Evolutionary conservation across 495 filamentous ascomycete species (phyloP).

Genomic region (Penicillium daleae): DNA sequence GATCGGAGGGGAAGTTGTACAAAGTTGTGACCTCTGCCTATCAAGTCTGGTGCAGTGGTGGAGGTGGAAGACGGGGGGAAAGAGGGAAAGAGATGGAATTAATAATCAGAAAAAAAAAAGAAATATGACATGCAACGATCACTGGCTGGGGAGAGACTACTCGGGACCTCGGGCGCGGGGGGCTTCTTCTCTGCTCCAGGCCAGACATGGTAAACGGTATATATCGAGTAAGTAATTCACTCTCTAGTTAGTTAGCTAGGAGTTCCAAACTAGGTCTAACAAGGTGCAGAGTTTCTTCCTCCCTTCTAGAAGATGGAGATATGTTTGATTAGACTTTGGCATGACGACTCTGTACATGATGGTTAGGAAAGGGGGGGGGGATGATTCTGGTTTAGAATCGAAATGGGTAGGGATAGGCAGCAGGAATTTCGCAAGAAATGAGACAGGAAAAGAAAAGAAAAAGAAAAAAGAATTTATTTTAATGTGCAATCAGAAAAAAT

Average conservation of each 20-base stretch:
- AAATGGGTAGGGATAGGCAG: not conserved
- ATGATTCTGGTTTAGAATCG: not conserved
- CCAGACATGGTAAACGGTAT: not conserved
- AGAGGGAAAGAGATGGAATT: too few species aligned
- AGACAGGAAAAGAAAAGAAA: constrained; percentile 13
- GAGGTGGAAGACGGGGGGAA: not conserved
- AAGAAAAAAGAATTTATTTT: not conserved
- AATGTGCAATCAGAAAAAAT: not conserved
- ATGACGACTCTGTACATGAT: not conserved
- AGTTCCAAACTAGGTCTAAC: not conserved
- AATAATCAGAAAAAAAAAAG: not conserved
- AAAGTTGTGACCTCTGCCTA: not conserved
- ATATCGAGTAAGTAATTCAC: not conserved
- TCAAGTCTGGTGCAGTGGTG: not conserved
- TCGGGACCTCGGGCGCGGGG: not conserved
- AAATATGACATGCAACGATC: constrained; percentile 1
- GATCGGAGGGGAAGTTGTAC: not conserved
- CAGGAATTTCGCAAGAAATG: constrained; percentile 1
- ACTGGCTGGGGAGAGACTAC: not conserved
- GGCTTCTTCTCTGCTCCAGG: too few species aligned
- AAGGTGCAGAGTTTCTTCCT: not conserved
- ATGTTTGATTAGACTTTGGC: not conserved
- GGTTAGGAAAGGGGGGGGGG: too few species aligned
- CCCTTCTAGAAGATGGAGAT: constrained; percentile 2
- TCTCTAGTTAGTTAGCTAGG: not conserved